Conservation (phyloP, 1,139 yeast species). For the Pichia sp. region DNA sequence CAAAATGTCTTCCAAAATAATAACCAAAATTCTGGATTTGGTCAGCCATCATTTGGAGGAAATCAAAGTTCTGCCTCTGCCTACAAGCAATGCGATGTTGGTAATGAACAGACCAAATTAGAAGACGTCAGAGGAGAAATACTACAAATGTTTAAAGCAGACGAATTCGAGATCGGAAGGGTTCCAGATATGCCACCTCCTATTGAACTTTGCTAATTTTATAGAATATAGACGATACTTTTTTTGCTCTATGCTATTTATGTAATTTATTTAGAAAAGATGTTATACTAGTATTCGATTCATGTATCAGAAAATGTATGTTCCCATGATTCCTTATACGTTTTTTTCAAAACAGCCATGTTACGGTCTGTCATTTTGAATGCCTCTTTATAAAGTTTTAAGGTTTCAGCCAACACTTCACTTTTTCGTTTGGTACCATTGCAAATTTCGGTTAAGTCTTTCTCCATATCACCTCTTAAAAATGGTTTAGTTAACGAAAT, state of each 20-base stretch:
- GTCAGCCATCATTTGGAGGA: conserved; percentile 15
- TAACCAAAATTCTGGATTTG: not conserved
- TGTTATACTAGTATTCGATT: not conserved
- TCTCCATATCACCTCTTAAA: conserved; percentile 74
- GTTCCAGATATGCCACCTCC: conserved; percentile 89
- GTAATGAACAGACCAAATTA: conserved; percentile 34
- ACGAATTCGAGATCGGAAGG: conserved; percentile 55
- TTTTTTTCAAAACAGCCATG: conserved; percentile 8
- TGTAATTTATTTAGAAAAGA: not conserved
- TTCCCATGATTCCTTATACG: conserved; percentile 11
- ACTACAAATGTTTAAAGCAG: conserved; percentile 49
- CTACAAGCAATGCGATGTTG: conserved; percentile 21
- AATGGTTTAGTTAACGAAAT: conserved; percentile 88
- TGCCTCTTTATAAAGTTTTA: conserved; percentile 63
- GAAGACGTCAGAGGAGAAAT: conserved; percentile 44
- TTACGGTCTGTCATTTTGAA: conserved; percentile 29
- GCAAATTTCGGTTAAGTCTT: conserved; percentile 62
- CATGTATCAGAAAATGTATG: not conserved
- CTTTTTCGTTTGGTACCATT: conserved; percentile 56
- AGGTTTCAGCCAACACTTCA: conserved; percentile 55
- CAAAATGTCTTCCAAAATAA: conserved; percentile 1
- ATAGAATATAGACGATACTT: no score
- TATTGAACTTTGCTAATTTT: conserved; percentile 37
- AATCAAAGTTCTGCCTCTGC: not conserved
- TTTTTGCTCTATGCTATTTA: not conserved